These are phyloP conservation scores for Globisporangium acanthophoron DNA, from an alignment of 352 stramenopile species.

Conservation along the genomic window DNA sequence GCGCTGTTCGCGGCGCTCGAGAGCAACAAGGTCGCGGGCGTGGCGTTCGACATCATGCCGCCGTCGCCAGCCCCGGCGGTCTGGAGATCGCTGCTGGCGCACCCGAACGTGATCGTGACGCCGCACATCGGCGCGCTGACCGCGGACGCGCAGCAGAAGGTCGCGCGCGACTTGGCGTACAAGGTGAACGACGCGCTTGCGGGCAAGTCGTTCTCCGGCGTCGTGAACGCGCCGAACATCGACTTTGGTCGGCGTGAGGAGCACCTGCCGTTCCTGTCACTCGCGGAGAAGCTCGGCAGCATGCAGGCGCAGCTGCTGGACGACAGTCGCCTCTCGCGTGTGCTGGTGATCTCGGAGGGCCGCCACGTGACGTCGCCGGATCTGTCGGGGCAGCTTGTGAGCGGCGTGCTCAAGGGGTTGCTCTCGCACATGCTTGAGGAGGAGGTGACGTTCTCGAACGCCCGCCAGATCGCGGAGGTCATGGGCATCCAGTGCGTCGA, in stretches of 20 bases:
- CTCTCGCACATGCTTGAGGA: conserved; percentile 89
- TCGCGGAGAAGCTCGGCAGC: conserved; percentile 89
- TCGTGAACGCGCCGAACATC: conserved; percentile 94
- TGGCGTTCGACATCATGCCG: conserved; percentile 73
- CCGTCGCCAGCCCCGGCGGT: conserved; percentile 35
- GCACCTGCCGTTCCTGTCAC: conserved; percentile 80
- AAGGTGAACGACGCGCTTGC: conserved; percentile 92
- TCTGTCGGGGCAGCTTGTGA: conserved; percentile 80
- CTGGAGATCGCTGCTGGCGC: conserved; percentile 77
- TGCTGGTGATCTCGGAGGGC: conserved; percentile 77
- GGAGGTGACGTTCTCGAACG: conserved; percentile 89
- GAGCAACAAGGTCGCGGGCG: conserved; percentile 65
- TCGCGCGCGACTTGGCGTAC: conserved; percentile 86
- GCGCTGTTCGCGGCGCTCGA: conserved; percentile 87
- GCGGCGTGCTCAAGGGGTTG: conserved; percentile 87
- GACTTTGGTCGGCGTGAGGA: conserved; percentile 78
- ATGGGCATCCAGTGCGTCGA: conserved; percentile 89
- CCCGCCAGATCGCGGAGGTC: conserved; percentile 76
- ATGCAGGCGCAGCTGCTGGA: conserved; percentile 86
- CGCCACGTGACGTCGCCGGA: conserved; percentile 77
- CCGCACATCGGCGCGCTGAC: conserved; percentile 95
- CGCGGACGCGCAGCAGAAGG: conserved; percentile 91
- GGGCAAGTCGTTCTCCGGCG: conserved; percentile 89
- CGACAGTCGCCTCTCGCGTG: conserved; percentile 52
- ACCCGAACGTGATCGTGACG: conserved; percentile 90